Conservation (phyloP, 768 basidiomycete genomes). For the Rhodotorula babjevae region DNA sequence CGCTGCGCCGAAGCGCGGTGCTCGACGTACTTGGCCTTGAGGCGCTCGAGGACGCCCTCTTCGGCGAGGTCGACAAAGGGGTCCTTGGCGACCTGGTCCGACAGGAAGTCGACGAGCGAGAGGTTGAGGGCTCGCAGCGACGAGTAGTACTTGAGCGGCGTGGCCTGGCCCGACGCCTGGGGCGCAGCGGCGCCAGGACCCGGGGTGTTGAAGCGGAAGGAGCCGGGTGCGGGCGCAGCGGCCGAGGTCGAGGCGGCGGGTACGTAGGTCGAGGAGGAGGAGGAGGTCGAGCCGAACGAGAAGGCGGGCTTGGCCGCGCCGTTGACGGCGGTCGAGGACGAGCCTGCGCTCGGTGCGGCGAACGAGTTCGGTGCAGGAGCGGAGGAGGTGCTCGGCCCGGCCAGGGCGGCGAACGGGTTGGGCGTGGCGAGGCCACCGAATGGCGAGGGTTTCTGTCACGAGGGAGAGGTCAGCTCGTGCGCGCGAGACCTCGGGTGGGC, state of each 20-base stretch:
- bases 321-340: background rate
- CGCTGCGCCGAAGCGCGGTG: conserved; percentile 21
- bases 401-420: conserved; percentile 1
- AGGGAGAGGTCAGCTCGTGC: background rate
- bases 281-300: conserved; percentile 16
- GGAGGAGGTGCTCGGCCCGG: background rate
- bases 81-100: conserved; percentile 25
- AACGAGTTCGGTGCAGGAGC: background rate
- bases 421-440: conserved; percentile 5
- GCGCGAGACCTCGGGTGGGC: too few relatives aligned
- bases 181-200: background rate
- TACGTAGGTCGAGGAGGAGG: background rate
- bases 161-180: background rate
- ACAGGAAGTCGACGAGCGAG: conserved; percentile 22
- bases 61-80: conserved; percentile 25
- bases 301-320: background rate
- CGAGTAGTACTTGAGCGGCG: conserved; percentile 29
- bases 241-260: background rate
- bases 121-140: conserved; percentile 33
- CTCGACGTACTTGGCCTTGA: conserved; percentile 21
- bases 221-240: background rate
- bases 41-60: background rate
- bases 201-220: background rate
- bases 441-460: conserved; percentile 13
- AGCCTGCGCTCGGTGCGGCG: background rate